Conservation (phyloP, 1,284 basidiomycete species). For the Sporisorium exsertum region DNA sequence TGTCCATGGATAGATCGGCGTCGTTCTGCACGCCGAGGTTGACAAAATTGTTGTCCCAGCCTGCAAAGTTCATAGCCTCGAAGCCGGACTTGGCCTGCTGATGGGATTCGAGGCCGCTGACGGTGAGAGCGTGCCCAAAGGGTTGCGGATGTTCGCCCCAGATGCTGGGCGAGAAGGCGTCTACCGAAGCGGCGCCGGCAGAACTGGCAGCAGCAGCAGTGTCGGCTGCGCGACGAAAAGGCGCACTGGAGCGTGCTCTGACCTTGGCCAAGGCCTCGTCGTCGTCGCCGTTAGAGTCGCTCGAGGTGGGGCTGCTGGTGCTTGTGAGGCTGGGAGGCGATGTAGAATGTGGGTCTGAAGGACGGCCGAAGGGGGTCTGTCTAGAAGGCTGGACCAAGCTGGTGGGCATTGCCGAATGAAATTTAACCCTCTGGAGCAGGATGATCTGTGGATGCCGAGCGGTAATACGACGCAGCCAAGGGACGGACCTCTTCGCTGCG, state of each 20-base stretch:
- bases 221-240: slow-evolving; percentile 18
- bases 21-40: slow-evolving; percentile 26
- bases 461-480: neutral
- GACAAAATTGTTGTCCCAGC: slow-evolving; percentile 41
- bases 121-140: slow-evolving; percentile 20
- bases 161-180: slow-evolving; percentile 40
- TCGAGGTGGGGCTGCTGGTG: slow-evolving; percentile 46
- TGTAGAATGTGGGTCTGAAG: slow-evolving; percentile 17
- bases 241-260: slow-evolving; percentile 11
- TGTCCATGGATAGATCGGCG: slow-evolving; percentile 47
- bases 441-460: neutral
- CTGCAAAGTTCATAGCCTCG: slow-evolving; percentile 38
- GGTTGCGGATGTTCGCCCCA: slow-evolving; percentile 31
- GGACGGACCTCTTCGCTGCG: neutral
- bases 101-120: slow-evolving; percentile 8
- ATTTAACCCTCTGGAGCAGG: too few species aligned
- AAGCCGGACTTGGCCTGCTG: slow-evolving; percentile 18
- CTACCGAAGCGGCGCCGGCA: slow-evolving; percentile 1
- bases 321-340: slow-evolving; percentile 47
- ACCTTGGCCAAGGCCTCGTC: slow-evolving; percentile 30
- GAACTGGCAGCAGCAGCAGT: neutral
- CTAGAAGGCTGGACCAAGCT: slow-evolving; percentile 22
- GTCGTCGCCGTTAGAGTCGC: slow-evolving; percentile 51
- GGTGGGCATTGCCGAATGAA: slow-evolving; percentile 39
- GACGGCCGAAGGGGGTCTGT: slow-evolving; percentile 10